Base-by-base conservation (phyloP, 2,329 filamentous ascomycete genomes). In the Gaeumannomyces tritici region DNA sequence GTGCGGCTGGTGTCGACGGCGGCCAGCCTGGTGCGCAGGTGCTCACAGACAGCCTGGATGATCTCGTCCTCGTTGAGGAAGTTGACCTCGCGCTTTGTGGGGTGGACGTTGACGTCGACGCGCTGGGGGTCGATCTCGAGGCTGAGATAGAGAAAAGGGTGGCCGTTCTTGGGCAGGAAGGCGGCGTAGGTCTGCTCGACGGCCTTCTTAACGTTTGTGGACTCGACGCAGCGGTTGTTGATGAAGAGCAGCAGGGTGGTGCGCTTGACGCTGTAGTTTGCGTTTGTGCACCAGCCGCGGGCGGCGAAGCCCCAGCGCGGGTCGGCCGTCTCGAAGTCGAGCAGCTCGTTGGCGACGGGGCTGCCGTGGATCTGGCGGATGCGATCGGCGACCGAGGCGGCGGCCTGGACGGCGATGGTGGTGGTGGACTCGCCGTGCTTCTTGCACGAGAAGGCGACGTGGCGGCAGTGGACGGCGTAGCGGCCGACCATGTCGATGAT, bases 31-130 rank as follows among this genome's bases (percentile, higher is more conserved):
- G 84, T 81, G 61, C 90, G 84, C 27, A 99, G 89, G 61, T 90
- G 84, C 64, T 88, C 85, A 75, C 93, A 97, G 5, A 99, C 87
- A 18, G 85, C 83, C 66, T 95, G 90, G 58, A 95, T 89, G 57
- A 99, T 96, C 68, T 99, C 95, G 66, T 99, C 95, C 72, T 99
- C 95, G 65, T 98, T 96, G 27, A 99, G 80, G 69, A 99, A 98
- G 70, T 98, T 95, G 26, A 99, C 95, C 72, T 99, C 93, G 60
- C 91, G 83, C 74, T 99, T 99, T 0, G 95, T 99, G 0, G 95
- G 95, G 73, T 99, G 95, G 0, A 99, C 89, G 68, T 99, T 99
- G 71, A 99, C 96, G 73, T 99, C 95, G 4, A 99, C 91, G 61
- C 93, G 83, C 29, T 89, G 86, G 1, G 95, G 93, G 68, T 98